Evolutionary conservation across 2,329 filamentous ascomycete genomes (phyloP).

Genomic region (Curvularia spicifera): DNA sequence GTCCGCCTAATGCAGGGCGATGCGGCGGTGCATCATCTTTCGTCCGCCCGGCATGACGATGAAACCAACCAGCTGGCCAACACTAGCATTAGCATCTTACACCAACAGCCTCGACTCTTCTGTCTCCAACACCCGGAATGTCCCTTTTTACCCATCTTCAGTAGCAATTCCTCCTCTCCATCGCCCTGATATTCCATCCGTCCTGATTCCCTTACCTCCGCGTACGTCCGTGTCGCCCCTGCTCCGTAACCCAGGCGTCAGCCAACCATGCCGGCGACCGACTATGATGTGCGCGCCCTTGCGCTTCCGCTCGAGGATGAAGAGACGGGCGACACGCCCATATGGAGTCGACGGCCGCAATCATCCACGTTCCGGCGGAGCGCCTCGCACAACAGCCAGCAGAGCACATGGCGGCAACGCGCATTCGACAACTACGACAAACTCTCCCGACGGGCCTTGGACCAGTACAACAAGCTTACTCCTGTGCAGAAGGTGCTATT

Average conservation of each 20-base stretch:
- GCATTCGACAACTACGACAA: slow-evolving; percentile 53
- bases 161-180: slow-evolving; percentile 7
- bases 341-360: slow-evolving; percentile 59
- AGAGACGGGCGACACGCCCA: slow-evolving; percentile 56
- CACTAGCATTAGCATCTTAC: slow-evolving; percentile 24
- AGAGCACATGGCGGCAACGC: slow-evolving; percentile 47
- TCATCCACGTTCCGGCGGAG: slow-evolving; percentile 48
- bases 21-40: slow-evolving; percentile 23
- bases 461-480: slow-evolving; percentile 63
- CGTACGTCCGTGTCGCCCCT: slow-evolving; percentile 25
- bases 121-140: slow-evolving; percentile 18
- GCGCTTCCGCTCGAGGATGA: slow-evolving; percentile 58
- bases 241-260: slow-evolving; percentile 6
- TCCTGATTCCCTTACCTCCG: slow-evolving; percentile 1
- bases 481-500: slow-evolving; percentile 68
- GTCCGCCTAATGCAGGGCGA: slow-evolving; percentile 17
- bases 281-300: slow-evolving; percentile 62
- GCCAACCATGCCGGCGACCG: slow-evolving; percentile 48
- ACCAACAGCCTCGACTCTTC: slow-evolving; percentile 11
- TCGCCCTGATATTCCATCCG: not conserved
- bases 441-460: slow-evolving; percentile 54
- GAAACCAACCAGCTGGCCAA: slow-evolving; percentile 26
- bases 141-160: slow-evolving; percentile 8
- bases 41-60: slow-evolving; percentile 27
- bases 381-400: slow-evolving; percentile 39